A percentile compares a stretch with the other conserved stretches of the same genome.
These are phyloP conservation scores for Camelina neglecta DNA, from an alignment of 345 rosid genomes.

Conservation along the genomic window DNA sequence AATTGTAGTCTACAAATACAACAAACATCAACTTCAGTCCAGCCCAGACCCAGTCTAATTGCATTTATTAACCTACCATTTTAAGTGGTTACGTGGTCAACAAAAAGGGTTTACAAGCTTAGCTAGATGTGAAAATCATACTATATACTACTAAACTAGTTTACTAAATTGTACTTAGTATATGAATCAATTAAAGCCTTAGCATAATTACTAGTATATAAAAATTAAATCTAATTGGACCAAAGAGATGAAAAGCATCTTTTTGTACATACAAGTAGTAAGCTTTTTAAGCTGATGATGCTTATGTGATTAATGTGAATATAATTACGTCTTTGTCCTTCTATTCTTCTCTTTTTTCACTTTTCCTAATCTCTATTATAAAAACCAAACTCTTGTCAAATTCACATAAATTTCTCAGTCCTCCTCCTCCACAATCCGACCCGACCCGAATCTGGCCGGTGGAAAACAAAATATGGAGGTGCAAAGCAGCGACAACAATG, in stretches of 20 bases:
- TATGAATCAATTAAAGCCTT: slow-evolving; percentile 28
- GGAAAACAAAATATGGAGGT: slow-evolving; percentile 36
- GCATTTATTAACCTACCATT: not conserved
- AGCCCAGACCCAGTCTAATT: slow-evolving; percentile 3
- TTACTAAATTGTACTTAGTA: no score
- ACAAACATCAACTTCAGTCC: not conserved
- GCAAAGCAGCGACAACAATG: slow-evolving; percentile 33
- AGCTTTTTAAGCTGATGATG: slow-evolving; percentile 33
- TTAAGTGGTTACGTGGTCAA: slow-evolving; percentile 17
- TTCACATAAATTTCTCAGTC: slow-evolving; percentile 25
- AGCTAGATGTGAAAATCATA: not conserved
- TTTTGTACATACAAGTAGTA: slow-evolving; percentile 1
- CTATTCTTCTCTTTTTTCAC: slow-evolving; percentile 2
- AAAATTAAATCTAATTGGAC: slow-evolving; percentile 20
- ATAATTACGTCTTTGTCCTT: not conserved
- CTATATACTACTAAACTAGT: slow-evolving; percentile 28
- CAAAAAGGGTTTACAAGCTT: not conserved
- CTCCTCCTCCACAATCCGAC: slow-evolving; percentile 7
- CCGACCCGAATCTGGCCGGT: slow-evolving; percentile 26
- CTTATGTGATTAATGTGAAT: slow-evolving; percentile 36
- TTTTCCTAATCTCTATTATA: slow-evolving; percentile 37
- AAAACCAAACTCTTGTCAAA: slow-evolving; percentile 26
- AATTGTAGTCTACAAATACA: not conserved
- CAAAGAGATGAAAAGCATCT: slow-evolving; percentile 34
- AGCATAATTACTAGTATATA: slow-evolving; percentile 15